These are phyloP conservation scores for Hypsizygus marmoreus DNA, from an alignment of 768 basidiomycete species.

Conservation along the genomic window DNA sequence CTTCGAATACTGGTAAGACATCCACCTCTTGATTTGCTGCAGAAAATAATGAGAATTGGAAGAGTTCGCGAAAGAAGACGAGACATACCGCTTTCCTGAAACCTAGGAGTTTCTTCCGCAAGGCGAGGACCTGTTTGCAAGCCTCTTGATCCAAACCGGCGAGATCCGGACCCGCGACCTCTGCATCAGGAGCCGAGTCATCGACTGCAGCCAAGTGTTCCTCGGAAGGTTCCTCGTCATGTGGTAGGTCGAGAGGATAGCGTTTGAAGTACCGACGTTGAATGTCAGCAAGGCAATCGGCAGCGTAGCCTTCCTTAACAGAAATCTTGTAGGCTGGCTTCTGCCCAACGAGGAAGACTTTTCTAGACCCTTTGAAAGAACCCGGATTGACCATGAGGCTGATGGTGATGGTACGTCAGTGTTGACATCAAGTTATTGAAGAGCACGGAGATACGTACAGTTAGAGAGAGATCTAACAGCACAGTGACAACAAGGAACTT, in stretches of 20 bases:
- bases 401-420: too few relatives aligned
- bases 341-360: conserved; percentile 2
- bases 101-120: neutral
- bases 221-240: conserved; percentile 5
- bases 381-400: too few relatives aligned
- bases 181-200: conserved; percentile 4
- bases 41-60: neutral
- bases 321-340: conserved; percentile 4
- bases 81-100: conserved; percentile 2
- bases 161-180: neutral
- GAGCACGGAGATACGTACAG: too few relatives aligned
- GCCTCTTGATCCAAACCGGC: conserved; percentile 6
- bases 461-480: too few relatives aligned
- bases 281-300: conserved; percentile 4
- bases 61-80: too few relatives aligned
- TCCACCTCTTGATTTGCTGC: conserved; percentile 22
- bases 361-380: too few relatives aligned
- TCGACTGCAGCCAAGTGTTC: conserved; percentile 3
- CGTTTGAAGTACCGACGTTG: conserved; percentile 15
- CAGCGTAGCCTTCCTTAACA: neutral
- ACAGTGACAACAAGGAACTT: too few relatives aligned
- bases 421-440: too few relatives aligned
- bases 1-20: conserved; percentile 16
- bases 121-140: neutral
- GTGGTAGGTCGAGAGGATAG: conserved; percentile 9